phyloP scores from a whole-genome alignment of 371 early-diverging fungal genomes.

The Mucor racemosus region DNA sequence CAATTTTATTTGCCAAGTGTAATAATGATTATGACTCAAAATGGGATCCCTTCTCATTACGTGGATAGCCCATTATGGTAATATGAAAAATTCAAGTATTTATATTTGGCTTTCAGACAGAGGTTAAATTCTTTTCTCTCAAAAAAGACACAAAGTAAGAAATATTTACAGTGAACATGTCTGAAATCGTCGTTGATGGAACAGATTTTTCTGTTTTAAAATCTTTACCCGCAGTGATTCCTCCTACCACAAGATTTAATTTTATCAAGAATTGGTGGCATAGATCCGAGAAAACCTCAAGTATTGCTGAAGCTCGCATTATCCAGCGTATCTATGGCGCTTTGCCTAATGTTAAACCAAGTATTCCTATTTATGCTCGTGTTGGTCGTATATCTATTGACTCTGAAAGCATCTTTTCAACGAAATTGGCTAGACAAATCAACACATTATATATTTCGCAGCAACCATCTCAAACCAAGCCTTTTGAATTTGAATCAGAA shows the following conservation, averaged over 20 bases:
- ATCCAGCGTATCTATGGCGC: constrained; percentile 49
- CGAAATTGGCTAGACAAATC: constrained; percentile 26
- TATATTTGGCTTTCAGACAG: not conserved
- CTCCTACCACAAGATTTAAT: constrained; percentile 50
- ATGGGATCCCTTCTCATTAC: not conserved
- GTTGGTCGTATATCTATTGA: constrained; percentile 54
- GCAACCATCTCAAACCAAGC: constrained; percentile 24
- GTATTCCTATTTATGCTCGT: constrained; percentile 30
- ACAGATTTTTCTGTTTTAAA: constrained; percentile 19
- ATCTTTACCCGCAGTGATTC: constrained; percentile 48
- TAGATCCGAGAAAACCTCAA: constrained; percentile 48
- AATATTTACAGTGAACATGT: not conserved
- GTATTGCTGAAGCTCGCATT: constrained; percentile 54
- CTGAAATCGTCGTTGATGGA: constrained; percentile 3
- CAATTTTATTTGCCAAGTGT: not conserved
- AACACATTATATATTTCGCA: constrained; percentile 42
- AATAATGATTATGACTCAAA: not conserved
- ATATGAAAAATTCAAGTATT: not conserved
- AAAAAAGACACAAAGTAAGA: not conserved
- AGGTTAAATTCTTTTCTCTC: not conserved
- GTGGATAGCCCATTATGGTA: not conserved
- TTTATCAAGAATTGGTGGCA: constrained; percentile 57
- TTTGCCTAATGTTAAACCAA: constrained; percentile 27
- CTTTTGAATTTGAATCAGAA: constrained; percentile 34
- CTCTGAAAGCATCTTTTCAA: constrained; percentile 32